phyloP scores from a whole-genome alignment of 2,329 filamentous ascomycete genomes.

The Westerdykella ornata region DNA sequence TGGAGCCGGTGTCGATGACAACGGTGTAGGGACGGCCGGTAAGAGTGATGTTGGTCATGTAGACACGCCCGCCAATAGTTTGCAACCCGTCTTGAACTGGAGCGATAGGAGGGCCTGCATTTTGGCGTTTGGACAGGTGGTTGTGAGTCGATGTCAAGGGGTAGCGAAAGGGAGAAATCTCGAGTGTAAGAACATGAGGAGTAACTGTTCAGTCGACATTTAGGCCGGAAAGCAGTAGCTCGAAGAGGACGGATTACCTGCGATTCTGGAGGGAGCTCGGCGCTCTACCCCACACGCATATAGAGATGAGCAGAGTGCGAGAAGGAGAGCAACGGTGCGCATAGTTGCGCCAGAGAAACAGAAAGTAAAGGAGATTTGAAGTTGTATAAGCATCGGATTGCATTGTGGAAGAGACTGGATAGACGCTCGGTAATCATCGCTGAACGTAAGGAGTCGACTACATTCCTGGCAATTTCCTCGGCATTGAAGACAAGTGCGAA shows the following conservation, averaged over 20 bases:
- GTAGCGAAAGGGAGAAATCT: conserved; percentile 1
- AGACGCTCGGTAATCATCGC: too few relatives aligned
- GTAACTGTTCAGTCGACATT: conserved; percentile 5
- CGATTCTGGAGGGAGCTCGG: background rate
- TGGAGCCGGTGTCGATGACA: conserved; percentile 24
- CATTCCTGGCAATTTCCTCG: too few relatives aligned
- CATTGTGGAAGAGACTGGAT: too few relatives aligned
- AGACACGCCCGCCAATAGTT: conserved; percentile 24
- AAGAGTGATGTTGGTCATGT: conserved; percentile 25
- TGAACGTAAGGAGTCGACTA: too few relatives aligned
- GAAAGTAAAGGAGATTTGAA: too few relatives aligned
- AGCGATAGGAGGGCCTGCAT: conserved; percentile 1
- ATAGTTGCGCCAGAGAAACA: too few relatives aligned
- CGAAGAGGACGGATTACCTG: background rate
- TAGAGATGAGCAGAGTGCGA: too few relatives aligned
- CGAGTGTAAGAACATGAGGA: conserved; percentile 7
- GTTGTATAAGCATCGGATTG: too few relatives aligned
- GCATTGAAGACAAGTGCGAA: too few relatives aligned
- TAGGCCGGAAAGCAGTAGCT: too few relatives aligned
- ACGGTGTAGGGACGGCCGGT: conserved; percentile 13
- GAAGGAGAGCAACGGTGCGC: too few relatives aligned
- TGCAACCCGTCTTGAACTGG: conserved; percentile 15
- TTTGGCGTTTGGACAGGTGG: conserved; percentile 11
- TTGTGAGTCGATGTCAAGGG: conserved; percentile 7
- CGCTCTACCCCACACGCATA: too few relatives aligned